A percentile compares a stretch with the other conserved stretches of the same genome.
Conservation (phyloP, 306 rosid species). For the Prunus armeniaca region DNA sequence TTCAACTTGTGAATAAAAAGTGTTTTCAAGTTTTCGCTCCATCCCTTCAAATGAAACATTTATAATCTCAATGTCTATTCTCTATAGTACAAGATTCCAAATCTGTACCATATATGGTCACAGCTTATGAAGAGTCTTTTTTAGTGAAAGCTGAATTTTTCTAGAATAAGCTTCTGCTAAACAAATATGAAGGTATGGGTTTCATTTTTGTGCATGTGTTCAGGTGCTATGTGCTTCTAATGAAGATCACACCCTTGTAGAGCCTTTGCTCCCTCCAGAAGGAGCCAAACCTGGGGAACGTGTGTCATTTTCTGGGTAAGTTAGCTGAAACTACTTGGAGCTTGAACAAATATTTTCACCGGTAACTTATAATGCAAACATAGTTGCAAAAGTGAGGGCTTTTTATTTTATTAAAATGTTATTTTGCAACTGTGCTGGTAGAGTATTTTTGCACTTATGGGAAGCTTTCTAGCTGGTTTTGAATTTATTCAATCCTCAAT, state of each 20-base stretch:
- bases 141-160: not conserved
- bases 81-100: not conserved
- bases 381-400: not conserved
- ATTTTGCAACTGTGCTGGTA: not conserved
- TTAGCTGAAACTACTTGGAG: slow-evolving; percentile 15
- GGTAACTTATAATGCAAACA: not conserved
- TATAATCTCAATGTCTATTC: not conserved
- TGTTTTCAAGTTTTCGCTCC: not conserved
- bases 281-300: slow-evolving; percentile 82
- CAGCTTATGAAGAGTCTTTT: not conserved
- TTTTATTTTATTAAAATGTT: not conserved
- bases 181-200: not conserved
- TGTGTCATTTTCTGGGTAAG: slow-evolving; percentile 75
- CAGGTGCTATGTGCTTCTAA: slow-evolving; percentile 93
- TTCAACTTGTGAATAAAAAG: not conserved
- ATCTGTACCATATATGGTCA: not conserved
- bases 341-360: not conserved
- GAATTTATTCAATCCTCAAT: not conserved
- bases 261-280: slow-evolving; percentile 90
- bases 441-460: not conserved
- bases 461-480: not conserved
- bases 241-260: slow-evolving; percentile 75
- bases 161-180: not conserved
- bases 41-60: not conserved
- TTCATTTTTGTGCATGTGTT: slow-evolving; percentile 6